Percentiles rank a stretch among this genome's conserved stretches.
These are phyloP conservation scores for Schwanniomyces vanrijiae DNA, from an alignment of 805 yeast genomes.

Conservation along the genomic window DNA sequence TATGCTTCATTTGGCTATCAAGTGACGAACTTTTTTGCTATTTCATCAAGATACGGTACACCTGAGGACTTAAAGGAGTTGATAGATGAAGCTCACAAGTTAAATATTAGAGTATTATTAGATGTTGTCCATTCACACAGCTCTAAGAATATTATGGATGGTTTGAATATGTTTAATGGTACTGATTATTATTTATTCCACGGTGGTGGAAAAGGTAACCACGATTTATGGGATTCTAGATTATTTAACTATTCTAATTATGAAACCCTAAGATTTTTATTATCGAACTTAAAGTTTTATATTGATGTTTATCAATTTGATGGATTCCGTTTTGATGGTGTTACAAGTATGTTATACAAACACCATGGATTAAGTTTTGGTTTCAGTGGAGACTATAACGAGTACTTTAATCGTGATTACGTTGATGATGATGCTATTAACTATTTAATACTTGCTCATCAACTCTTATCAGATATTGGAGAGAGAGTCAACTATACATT, in stretches of 20 bases:
- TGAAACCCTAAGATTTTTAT: conserved; percentile 84
- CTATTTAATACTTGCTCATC: conserved; percentile 89
- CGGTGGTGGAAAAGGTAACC: conserved; percentile 84
- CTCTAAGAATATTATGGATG: conserved; percentile 91
- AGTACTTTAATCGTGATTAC: conserved; percentile 73
- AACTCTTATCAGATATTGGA: conserved; percentile 58
- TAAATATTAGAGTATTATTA: conserved; percentile 81
- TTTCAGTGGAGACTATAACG: conserved; percentile 90
- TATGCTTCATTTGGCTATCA: conserved; percentile 99
- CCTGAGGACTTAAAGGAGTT: conserved; percentile 93
- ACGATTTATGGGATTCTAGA: conserved; percentile 95
- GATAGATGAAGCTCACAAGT: conserved; percentile 85
- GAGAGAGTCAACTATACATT: conserved; percentile 40
- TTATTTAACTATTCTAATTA: conserved; percentile 88
- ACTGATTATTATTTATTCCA: conserved; percentile 95
- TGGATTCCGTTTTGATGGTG: conserved; percentile 97
- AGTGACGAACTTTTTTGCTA: conserved; percentile 88
- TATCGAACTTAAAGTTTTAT: conserved; percentile 81
- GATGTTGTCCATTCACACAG: conserved; percentile 97
- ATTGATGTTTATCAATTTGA: conserved; percentile 84
- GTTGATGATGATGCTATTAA: conserved; percentile 88
- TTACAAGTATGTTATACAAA: conserved; percentile 84
- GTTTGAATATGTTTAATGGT: conserved; percentile 90
- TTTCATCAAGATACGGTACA: conserved; percentile 86
- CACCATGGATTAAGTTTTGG: conserved; percentile 94